Evolutionary conservation across 108 stramenopile genomes (phyloP), one percentile per base, ranked within the genome.

Genomic region (Pseudonitzschia multiseries): DNA sequence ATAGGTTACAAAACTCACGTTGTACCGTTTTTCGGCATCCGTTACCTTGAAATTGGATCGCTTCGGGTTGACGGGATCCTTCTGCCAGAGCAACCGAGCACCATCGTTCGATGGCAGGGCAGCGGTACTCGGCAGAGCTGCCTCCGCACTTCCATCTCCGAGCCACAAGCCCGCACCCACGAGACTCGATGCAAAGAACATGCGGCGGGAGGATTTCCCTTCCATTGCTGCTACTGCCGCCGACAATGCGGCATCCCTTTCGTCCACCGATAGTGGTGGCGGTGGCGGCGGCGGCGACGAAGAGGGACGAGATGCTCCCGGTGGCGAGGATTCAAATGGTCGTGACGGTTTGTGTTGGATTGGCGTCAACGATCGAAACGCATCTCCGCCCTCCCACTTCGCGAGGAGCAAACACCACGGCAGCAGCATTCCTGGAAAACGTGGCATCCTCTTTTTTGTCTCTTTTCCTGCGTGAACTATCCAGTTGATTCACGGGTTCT

Each of bases 11-110:
- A 81, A 81, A 32, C 20, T 51, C 18, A 77, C 57, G 46, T 76
- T 76, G 76, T 81, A 81, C 20, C 80, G 75, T 28, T 75, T 69
- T 75, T 88, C 87, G 18, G 87, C 84, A 68, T 90, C 85, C 28
- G 72, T 81, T 57, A 90, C 69, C 12, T 82, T 80, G n/a, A 87
- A 60, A 15, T 76, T 80, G 4, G 77, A 82, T 17, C 89, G 89
- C 76, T 79, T 86, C 29, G 70, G 70, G 71, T 90, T 90, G 52
- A 86, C 65, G 52, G 89, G 89, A 65, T 65, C 42, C 32, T 63
- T 64, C 29, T 43, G 46, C 72, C 72, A 73, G 52, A 61, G 72
- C 28, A 73, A 62, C 14, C 40, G 27, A 21, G 20, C 33, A 33
- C 29, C 61, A 62, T 21, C 61, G 8, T 33, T 41, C 26, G 61